phyloP scores from a whole-genome alignment of 345 rosid species.

The Zanthoxylum bungeanum region DNA sequence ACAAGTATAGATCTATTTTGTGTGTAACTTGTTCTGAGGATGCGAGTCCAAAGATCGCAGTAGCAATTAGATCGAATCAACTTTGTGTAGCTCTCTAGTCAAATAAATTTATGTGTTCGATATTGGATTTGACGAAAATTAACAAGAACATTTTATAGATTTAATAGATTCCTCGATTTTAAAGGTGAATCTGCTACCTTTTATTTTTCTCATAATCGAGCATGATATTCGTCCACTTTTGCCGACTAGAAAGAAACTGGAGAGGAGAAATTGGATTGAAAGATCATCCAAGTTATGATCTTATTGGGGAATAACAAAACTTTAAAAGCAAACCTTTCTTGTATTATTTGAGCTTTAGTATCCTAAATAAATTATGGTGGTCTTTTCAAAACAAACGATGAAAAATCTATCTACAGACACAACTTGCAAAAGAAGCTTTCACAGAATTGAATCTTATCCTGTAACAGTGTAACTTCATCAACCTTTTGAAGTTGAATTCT shows the following conservation, averaged over 20 bases:
- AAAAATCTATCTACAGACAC: neutral
- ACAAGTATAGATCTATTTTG: too few species aligned
- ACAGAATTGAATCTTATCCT: neutral
- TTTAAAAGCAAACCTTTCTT: neutral
- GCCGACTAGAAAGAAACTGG: neutral
- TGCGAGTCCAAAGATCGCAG: too few species aligned
- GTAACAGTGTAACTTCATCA: neutral
- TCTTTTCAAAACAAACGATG: neutral
- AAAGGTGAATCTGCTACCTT: conserved; percentile 30
- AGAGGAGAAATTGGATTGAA: neutral
- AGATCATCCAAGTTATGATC: neutral
- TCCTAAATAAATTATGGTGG: neutral
- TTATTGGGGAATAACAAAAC: conserved; percentile 6
- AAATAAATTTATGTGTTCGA: too few species aligned
- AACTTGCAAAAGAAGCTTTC: neutral
- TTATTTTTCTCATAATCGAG: conserved; percentile 4
- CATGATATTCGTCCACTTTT: conserved; percentile 6
- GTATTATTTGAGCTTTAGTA: neutral
- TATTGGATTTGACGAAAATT: too few species aligned
- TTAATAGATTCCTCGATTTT: conserved; percentile 13
- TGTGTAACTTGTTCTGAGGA: too few species aligned
- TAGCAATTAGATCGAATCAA: too few species aligned
- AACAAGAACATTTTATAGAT: conserved; percentile 24
- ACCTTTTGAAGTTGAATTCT: neutral
- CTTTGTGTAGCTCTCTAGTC: too few species aligned